Conservation (phyloP, 225 moss, liverwort and hornwort species). For the Straminergon stramineum region DNA sequence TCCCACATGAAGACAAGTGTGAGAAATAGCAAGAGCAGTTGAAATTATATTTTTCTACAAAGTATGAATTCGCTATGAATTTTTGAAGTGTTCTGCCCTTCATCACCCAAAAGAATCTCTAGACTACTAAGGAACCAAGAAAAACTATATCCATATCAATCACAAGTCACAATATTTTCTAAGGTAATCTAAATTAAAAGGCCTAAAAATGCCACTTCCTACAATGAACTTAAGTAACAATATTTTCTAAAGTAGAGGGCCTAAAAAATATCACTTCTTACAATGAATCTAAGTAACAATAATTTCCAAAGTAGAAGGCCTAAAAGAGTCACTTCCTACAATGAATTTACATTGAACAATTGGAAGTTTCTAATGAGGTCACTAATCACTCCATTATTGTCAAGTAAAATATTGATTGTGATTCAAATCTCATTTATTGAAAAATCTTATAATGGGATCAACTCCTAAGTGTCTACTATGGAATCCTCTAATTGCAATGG, state of each 20-base stretch:
- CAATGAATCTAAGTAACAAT: background rate
- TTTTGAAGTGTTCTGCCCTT: background rate
- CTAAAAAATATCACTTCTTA: too few species aligned
- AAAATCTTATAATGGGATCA: background rate
- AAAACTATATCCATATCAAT: background rate
- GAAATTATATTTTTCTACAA: background rate
- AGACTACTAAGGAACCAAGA: background rate
- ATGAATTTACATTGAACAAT: background rate
- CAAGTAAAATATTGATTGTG: background rate
- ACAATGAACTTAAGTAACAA: background rate
- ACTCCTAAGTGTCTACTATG: too few species aligned
- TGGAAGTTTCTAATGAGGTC: background rate
- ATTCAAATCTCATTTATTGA: background rate
- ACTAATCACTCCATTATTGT: background rate
- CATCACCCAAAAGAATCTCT: background rate
- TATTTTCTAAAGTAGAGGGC: too few species aligned
- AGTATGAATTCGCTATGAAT: background rate
- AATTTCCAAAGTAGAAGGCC: too few species aligned
- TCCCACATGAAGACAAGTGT: background rate
- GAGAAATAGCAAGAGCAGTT: background rate
- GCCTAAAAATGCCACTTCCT: background rate
- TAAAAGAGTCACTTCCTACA: too few species aligned
- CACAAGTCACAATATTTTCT: background rate
- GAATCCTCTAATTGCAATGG: rapidly evolving
- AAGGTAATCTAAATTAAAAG: too few species aligned